phyloP scores from a whole-genome alignment of 768 basidiomycete species.

The Mycena pura region DNA sequence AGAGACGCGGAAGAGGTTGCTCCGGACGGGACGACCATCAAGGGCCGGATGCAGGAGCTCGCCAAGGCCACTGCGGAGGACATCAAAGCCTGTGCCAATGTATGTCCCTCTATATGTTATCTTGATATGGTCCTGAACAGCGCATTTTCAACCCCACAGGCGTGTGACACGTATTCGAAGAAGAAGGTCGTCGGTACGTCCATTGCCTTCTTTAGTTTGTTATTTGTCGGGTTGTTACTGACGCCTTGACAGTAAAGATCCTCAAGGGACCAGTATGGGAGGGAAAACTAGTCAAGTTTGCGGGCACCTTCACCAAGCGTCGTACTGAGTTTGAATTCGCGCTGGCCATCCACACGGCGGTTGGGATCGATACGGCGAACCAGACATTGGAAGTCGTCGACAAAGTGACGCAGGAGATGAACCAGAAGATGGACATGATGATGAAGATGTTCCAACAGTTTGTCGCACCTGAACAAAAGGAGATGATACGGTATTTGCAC shows the following conservation, averaged over 20 bases:
- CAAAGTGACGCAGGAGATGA: conserved; percentile 19
- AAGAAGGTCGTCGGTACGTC: conserved; percentile 36
- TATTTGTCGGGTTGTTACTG: neutral
- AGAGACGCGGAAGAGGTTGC: conserved; percentile 35
- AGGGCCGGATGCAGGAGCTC: conserved; percentile 41
- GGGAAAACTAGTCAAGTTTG: conserved; percentile 29
- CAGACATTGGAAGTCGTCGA: conserved; percentile 16
- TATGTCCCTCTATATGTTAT: neutral
- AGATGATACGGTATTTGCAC: conserved; percentile 30
- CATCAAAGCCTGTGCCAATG: conserved; percentile 43
- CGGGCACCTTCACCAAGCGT: conserved; percentile 31
- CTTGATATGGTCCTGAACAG: no score
- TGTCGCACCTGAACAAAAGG: conserved; percentile 31
- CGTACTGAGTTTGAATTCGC: conserved; percentile 37
- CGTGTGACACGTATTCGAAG: conserved; percentile 43
- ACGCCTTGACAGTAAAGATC: conserved; percentile 36
- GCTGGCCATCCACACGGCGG: conserved; percentile 36
- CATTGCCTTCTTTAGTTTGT: neutral
- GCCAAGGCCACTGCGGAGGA: conserved; percentile 34
- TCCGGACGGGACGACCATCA: conserved; percentile 40
- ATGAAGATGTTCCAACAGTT: conserved; percentile 33
- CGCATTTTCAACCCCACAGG: neutral
- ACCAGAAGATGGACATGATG: conserved; percentile 31
- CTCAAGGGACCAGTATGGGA: conserved; percentile 40
- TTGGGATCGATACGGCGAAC: conserved; percentile 25